phyloP scores from a whole-genome alignment of 2,329 filamentous ascomycete species.

The Colletotrichum sp. region DNA sequence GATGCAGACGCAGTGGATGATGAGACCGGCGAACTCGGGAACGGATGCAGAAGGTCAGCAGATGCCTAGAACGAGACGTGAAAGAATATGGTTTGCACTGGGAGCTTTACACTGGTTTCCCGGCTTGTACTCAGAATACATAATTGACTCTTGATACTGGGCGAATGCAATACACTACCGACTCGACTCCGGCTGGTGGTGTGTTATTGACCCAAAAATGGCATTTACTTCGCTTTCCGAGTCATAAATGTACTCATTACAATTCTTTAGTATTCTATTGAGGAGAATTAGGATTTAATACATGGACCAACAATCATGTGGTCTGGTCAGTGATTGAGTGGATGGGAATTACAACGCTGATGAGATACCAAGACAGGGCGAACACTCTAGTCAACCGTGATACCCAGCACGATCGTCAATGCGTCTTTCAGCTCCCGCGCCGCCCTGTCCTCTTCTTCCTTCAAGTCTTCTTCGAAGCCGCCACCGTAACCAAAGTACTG shows the following conservation, averaged over 20 bases:
- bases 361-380: not conserved
- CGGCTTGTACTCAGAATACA: not conserved
- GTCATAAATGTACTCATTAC: not conserved
- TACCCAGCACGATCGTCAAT: not conserved
- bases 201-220: not conserved
- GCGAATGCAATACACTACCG: too few relatives aligned
- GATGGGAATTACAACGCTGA: not conserved
- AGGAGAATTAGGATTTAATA: not conserved
- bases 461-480: not conserved
- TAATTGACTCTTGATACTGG: not conserved
- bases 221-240: not conserved
- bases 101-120: not conserved
- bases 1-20: not conserved
- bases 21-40: not conserved
- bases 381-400: not conserved
- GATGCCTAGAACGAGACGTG: not conserved
- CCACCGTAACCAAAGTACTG: not conserved
- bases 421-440: not conserved
- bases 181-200: too few relatives aligned
- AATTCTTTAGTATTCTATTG: not conserved
- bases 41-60: not conserved
- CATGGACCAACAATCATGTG: not conserved
- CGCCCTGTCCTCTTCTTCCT: not conserved
- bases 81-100: not conserved
- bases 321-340: not conserved